Conservation (phyloP, 1,284 basidiomycete species). For the Heterobasidion irregulare region DNA sequence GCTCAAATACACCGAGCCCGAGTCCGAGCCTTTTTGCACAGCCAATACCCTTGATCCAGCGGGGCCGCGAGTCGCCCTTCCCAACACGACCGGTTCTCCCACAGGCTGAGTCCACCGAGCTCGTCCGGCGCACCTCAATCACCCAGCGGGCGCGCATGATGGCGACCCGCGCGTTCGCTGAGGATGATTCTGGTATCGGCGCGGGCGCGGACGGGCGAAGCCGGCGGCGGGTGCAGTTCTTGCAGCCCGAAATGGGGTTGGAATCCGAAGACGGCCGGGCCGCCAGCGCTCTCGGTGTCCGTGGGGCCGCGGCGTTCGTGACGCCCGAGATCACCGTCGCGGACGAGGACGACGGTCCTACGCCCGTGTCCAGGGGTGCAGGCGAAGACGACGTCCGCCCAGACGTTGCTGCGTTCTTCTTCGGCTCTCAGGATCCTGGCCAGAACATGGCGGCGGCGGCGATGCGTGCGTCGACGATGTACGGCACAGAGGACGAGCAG, state of each 20-base stretch:
- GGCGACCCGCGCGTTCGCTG: constrained; percentile 6
- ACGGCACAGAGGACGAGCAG: constrained; percentile 5
- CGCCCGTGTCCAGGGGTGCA: constrained; percentile 4
- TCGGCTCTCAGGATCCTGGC: background rate
- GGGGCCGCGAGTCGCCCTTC: constrained; percentile 44
- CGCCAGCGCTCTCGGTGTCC: background rate
- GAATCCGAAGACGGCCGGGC: background rate
- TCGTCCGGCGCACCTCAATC: constrained; percentile 15
- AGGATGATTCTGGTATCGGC: background rate
- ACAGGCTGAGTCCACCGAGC: constrained; percentile 15
- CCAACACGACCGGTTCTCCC: constrained; percentile 30
- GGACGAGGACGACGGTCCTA: background rate
- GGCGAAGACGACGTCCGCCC: constrained; percentile 8
- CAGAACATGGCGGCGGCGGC: background rate
- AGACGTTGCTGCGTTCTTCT: constrained; percentile 11
- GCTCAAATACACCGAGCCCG: constrained; percentile 7
- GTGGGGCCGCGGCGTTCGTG: background rate
- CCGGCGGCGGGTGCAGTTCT: background rate
- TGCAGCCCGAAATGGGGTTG: background rate
- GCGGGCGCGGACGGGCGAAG: constrained; percentile 8
- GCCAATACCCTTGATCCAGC: constrained; percentile 23
- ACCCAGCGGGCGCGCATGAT: background rate
- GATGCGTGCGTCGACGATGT: background rate
- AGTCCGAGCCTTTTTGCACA: constrained; percentile 18
- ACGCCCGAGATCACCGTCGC: background rate